phyloP scores from a whole-genome alignment of 805 yeast species.

The Wickerhamiella musiphila region DNA sequence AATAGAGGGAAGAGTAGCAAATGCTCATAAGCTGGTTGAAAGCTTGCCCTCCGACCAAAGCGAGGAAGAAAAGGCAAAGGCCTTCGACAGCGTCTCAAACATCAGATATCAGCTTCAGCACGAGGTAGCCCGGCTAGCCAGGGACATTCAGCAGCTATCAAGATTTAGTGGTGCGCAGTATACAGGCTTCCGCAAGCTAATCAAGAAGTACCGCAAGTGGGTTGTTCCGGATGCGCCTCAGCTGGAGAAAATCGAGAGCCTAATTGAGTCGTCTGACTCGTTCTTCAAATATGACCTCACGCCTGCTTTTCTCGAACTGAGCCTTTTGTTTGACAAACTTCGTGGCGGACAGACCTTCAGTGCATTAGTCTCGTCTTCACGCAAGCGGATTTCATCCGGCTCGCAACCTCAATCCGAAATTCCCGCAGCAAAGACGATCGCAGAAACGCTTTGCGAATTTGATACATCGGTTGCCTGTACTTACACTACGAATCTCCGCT shows the following conservation, averaged over 20 bases:
- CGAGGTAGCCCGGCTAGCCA: constrained; percentile 29
- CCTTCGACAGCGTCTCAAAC: not conserved
- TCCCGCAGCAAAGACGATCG: not conserved
- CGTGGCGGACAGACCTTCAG: constrained; percentile 17
- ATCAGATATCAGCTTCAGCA: constrained; percentile 16
- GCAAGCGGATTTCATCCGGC: too few species aligned
- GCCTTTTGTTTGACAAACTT: constrained; percentile 35
- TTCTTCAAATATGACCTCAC: constrained; percentile 46
- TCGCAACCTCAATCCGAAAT: constrained; percentile 1
- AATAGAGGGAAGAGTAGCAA: constrained; percentile 33
- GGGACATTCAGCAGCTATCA: constrained; percentile 45
- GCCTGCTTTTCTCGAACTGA: constrained; percentile 41
- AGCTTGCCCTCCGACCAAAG: constrained; percentile 10
- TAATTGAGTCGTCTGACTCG: constrained; percentile 32
- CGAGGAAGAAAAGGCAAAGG: not conserved
- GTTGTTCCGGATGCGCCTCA: constrained; percentile 21
- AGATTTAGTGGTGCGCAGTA: constrained; percentile 57
- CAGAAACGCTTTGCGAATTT: constrained; percentile 13
- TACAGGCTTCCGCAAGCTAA: constrained; percentile 50
- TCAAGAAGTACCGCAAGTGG: constrained; percentile 48
- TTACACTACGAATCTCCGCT: constrained; percentile 24
- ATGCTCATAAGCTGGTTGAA: constrained; percentile 25
- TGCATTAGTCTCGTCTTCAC: not conserved
- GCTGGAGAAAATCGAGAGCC: constrained; percentile 13
- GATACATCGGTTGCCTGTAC: constrained; percentile 22